These are phyloP conservation scores for Aspergillus proliferans DNA, from an alignment of 2,329 filamentous ascomycete genomes.

Conservation along the genomic window DNA sequence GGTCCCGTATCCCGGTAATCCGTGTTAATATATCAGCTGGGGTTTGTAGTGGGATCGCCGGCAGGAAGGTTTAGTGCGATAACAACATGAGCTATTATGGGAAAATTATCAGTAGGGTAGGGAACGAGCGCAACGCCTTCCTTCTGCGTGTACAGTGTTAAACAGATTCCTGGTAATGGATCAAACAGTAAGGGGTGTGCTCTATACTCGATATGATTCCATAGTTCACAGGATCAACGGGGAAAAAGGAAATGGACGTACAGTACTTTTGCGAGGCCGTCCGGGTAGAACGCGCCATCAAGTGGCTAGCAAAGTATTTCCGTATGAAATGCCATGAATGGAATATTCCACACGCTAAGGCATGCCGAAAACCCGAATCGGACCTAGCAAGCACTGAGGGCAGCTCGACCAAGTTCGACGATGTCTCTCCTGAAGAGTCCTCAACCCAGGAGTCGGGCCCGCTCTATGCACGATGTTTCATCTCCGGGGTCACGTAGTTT, in stretches of 20 bases:
- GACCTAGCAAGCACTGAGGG: no score
- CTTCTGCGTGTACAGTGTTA: neutral
- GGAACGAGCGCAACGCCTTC: no score
- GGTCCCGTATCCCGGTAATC: neutral
- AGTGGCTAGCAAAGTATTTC: no score
- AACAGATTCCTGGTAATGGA: neutral
- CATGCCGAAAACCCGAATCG: no score
- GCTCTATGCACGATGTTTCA: neutral
- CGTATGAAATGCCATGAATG: no score
- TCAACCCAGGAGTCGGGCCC: neutral
- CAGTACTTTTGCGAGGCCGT: no score
- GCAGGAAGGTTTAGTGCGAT: neutral
- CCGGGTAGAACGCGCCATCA: no score
- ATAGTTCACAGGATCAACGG: neutral
- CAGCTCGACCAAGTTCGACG: no score
- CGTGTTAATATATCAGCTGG: neutral
- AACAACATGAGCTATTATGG: neutral
- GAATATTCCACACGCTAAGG: no score
- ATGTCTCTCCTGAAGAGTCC: neutral
- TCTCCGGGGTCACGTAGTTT: neutral
- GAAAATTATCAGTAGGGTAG: neutral
- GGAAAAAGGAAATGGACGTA: no score
- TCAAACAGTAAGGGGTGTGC: neutral
- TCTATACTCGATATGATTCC: no score
- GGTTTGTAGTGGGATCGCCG: neutral